Percentiles rank a stretch among this genome's conserved stretches.
phyloP scores from a whole-genome alignment of 495 filamentous ascomycete species.

The Sporormia fimetaria region DNA sequence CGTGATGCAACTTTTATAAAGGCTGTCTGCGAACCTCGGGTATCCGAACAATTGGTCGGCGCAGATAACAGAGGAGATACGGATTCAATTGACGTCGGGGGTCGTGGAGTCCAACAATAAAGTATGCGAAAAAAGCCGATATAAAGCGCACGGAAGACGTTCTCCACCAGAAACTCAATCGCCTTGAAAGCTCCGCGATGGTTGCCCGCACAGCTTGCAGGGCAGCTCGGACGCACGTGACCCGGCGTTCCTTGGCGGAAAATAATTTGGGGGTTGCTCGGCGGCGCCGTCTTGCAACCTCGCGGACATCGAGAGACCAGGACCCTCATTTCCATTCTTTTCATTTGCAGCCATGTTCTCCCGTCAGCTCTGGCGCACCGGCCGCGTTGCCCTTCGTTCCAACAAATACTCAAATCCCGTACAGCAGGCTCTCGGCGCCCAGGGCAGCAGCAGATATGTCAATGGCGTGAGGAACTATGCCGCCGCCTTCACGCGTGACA shows the following conservation, averaged over 20 bases:
- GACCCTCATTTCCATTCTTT: slow-evolving; percentile 5
- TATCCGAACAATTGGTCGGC: slow-evolving; percentile 6
- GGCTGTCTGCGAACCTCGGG: slow-evolving; percentile 22
- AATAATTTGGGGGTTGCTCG: slow-evolving; percentile 1
- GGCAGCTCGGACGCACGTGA: too few relatives aligned
- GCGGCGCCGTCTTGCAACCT: too few relatives aligned
- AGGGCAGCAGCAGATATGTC: slow-evolving; percentile 47
- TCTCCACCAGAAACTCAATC: background rate
- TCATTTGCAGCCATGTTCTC: slow-evolving; percentile 46
- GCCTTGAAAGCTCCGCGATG: too few relatives aligned
- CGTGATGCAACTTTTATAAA: slow-evolving; percentile 20
- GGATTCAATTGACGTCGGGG: slow-evolving; percentile 8
- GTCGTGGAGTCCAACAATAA: background rate
- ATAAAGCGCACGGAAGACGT: background rate
- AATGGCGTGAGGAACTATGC: slow-evolving; percentile 55
- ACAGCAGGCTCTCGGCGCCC: slow-evolving; percentile 48
- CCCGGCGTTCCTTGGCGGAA: too few relatives aligned
- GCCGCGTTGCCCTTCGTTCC: slow-evolving; percentile 29
- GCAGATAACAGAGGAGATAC: background rate
- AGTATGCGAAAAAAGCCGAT: too few relatives aligned
- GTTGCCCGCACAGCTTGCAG: too few relatives aligned
- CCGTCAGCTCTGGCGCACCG: slow-evolving; percentile 31
- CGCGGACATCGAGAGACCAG: too few relatives aligned
- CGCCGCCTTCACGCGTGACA: slow-evolving; percentile 72
- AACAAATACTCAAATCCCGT: slow-evolving; percentile 29